Base-by-base conservation (phyloP, 257 asterid genomes). In the Marsdenia floribunda region DNA sequence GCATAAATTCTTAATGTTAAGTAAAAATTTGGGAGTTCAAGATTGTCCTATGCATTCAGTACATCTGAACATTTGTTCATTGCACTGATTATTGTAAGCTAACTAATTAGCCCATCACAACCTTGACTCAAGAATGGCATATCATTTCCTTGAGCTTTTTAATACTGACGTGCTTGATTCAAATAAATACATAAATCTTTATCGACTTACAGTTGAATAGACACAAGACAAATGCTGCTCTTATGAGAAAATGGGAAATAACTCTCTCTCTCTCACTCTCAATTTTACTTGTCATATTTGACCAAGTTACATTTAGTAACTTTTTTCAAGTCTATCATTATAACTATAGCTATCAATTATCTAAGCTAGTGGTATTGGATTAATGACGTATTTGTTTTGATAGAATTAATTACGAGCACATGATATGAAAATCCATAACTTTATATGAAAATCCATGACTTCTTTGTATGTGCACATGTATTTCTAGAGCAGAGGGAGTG, bases 81-180 rank as follows among this genome's bases (percentile, higher is more conserved):
- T 29, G 33, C 33, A 29, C 33, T 29, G 33, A 29, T 0, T 29
- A 29, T 29, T 29, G 33, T 29, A 15, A 63, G 24, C 69, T 33
- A 33, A 61, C 47, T 16, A 63, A 33, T 63, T 29, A 33, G 35
- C 69, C 12, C 3, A 24, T 64, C 47, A 38, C 49, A 24, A 50
- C 13, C 29, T 16, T 64, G 40, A 64, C 52, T 61, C 21, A 29
- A 61, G 67, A 11, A 61, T 59, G 21, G 42, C 10, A 4, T 24
- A 6, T 37, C 22, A 64, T 64, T 64, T 35, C 38, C 69, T 16
- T 16, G 22, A 64, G 47, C 47, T 6, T 35, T 61, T 64, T 64
- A 64, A 6, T 24, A 64, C 18, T 63, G 53, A 44, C 22, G 21
- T 53, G 35, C 73, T 65, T 75, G 68, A 66, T 58, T 75, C 21